phyloP scores from a whole-genome alignment of 1,284 basidiomycete genomes.

The Cutaneotrichosporon sp. region DNA sequence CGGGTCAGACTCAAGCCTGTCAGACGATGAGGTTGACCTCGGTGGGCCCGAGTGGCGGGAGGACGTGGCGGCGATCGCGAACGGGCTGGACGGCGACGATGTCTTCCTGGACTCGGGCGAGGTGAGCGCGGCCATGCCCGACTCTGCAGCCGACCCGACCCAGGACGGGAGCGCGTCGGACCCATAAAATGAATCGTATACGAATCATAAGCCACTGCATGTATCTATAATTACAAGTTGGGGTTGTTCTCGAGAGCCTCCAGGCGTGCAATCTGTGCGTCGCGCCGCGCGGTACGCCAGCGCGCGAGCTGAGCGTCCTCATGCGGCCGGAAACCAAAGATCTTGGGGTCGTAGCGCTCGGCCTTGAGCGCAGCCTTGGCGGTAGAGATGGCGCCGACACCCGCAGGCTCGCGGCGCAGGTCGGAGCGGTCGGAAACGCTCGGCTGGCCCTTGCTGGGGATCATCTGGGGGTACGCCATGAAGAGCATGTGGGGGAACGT shows the following conservation, averaged over 20 bases:
- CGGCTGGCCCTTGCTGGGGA: conserved; percentile 74
- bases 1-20: conserved; percentile 9
- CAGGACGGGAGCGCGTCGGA: conserved; percentile 4
- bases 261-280: conserved; percentile 61
- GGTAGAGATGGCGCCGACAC: conserved; percentile 59
- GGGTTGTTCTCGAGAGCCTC: conserved; percentile 50
- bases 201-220: conserved; percentile 16
- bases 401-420: conserved; percentile 47
- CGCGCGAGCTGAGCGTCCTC: conserved; percentile 88
- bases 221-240: conserved; percentile 27
- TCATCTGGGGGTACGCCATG: conserved; percentile 89
- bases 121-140: not conserved
- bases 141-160: conserved; percentile 2
- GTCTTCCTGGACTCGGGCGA: conserved; percentile 5
- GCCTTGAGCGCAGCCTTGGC: conserved; percentile 79
- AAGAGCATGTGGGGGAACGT: conserved; percentile 94
- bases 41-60: conserved; percentile 8
- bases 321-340: conserved; percentile 92
- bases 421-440: conserved; percentile 39
- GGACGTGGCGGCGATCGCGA: not conserved
- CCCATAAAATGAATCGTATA: not conserved
- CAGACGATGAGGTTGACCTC: conserved; percentile 21
- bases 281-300: conserved; percentile 88
- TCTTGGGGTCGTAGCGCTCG: conserved; percentile 83
- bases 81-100: conserved; percentile 4